These are phyloP conservation scores for Codiaeum variegatum DNA, from an alignment of 441 rosid species.

Conservation along the genomic window DNA sequence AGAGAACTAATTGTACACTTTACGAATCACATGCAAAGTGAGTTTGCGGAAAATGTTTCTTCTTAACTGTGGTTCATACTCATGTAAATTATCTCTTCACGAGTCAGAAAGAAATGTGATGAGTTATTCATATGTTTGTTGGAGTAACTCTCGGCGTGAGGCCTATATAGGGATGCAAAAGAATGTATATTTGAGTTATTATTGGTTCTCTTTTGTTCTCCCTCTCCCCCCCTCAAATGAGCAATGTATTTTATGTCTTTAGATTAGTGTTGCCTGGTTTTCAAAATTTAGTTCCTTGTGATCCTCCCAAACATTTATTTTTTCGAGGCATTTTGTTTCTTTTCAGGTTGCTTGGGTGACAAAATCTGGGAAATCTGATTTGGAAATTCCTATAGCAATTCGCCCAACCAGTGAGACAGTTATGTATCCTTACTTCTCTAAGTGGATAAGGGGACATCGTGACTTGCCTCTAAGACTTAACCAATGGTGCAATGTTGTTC, in stretches of 20 bases:
- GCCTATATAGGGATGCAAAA: neutral
- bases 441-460: slow-evolving; percentile 98
- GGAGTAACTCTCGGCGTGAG: neutral
- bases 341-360: slow-evolving; percentile 98
- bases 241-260: neutral
- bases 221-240: neutral
- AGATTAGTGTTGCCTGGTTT: slow-evolving; percentile 6
- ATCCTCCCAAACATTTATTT: neutral
- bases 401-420: slow-evolving; percentile 99
- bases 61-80: neutral
- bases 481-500: slow-evolving; percentile 99
- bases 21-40: neutral
- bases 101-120: too few species aligned
- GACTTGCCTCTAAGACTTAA: slow-evolving; percentile 95
- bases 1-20: neutral
- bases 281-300: neutral
- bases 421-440: slow-evolving; percentile 94
- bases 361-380: slow-evolving; percentile 83
- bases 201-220: too few species aligned
- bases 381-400: slow-evolving; percentile 91
- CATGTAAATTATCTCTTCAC: neutral
- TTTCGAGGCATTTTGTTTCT: slow-evolving; percentile 9
- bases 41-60: neutral
- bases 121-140: too few species aligned
- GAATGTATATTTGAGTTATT: neutral